Base-by-base conservation (phyloP, 1,139 yeast genomes). In the Geotrichum histeridarum region DNA sequence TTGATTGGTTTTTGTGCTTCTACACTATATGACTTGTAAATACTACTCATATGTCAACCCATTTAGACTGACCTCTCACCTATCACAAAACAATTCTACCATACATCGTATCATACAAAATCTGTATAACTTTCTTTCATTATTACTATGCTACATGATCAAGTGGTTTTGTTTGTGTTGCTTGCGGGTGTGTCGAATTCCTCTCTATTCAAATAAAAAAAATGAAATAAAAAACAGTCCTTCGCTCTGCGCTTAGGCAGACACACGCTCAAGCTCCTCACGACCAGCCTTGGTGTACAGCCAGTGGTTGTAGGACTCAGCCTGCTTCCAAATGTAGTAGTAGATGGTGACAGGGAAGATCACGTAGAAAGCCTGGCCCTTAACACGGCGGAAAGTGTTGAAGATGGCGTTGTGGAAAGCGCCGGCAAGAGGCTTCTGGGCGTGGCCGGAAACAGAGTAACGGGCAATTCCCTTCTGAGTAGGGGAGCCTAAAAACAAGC, bases 251-350 rank as follows among this genome's bases (percentile, higher is more conserved):
- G 14, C 48, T 54, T 56, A 56, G 32, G 46, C 57, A 41, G 54
- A 55, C 54, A 55, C 51, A 47, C 53, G 84, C 73, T 80, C 91
- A 72, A 90, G 81, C 70, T 89, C 95, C 77, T 85, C 93, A 78
- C 93, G 89, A 72, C 99, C 99, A 61, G 86, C 98, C 80, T 93
- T 93, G 75, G 98, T 90, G 81, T 93, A 93, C 73, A 93, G 82
- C 82, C 79, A 91, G 71, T 85, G 93, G 75, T 93, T 93, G 81
- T 90, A 89, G 70, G 86, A 89, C 77, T 90, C 83, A 64, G 95
- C 94, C 69, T 79, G 74, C 60, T 82, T 82, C 96, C 96, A 90
- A 76, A 91, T 74, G 73, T 81, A 84, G 86, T 93, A 90, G 69
- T 88, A 85, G 63, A 87, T 72, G 57, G 82, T 77, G 62, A 80